Percentiles rank a stretch among this genome's conserved stretches.
These are phyloP conservation scores for Geranium brycei DNA, from an alignment of 345 rosid species.

Conservation along the genomic window DNA sequence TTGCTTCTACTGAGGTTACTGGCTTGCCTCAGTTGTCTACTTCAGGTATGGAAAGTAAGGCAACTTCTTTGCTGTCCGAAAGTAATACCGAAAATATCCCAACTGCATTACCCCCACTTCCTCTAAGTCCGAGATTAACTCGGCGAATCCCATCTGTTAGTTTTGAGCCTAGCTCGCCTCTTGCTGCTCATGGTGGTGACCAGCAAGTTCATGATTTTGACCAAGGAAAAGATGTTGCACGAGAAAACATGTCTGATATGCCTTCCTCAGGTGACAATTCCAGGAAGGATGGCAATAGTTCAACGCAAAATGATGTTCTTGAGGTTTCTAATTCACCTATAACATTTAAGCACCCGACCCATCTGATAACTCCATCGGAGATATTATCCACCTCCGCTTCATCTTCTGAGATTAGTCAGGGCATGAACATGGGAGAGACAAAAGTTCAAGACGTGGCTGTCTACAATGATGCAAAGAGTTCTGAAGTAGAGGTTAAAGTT, in stretches of 20 bases:
- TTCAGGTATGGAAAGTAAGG: conserved; percentile 23
- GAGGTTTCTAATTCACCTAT: conserved; percentile 23
- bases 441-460: conserved; percentile 31
- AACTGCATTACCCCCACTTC: conserved; percentile 24
- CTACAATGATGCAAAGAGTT: conserved; percentile 25
- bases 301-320: conserved; percentile 20
- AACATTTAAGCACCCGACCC: conserved; percentile 51
- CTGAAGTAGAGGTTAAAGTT: conserved; percentile 42
- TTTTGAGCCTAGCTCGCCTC: conserved; percentile 19
- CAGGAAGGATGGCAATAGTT: conserved; percentile 27
- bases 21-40: conserved; percentile 17
- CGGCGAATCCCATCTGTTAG: conserved; percentile 21
- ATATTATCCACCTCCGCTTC: conserved; percentile 38
- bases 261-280: conserved; percentile 23
- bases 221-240: conserved; percentile 19
- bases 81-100: conserved; percentile 25
- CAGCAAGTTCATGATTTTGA: conserved; percentile 29
- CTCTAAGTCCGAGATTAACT: conserved; percentile 32
- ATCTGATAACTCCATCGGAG: conserved; percentile 59
- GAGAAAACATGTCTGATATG: conserved; percentile 19
- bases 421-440: conserved; percentile 25
- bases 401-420: conserved; percentile 31
- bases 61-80: conserved; percentile 18
- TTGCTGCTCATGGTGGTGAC: conserved; percentile 28
- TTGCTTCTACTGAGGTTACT: conserved; percentile 24